Evolutionary conservation across 352 stramenopile genomes (phyloP), one percentile per base, ranked within the genome.

Genomic region (Peronospora farinosa): DNA sequence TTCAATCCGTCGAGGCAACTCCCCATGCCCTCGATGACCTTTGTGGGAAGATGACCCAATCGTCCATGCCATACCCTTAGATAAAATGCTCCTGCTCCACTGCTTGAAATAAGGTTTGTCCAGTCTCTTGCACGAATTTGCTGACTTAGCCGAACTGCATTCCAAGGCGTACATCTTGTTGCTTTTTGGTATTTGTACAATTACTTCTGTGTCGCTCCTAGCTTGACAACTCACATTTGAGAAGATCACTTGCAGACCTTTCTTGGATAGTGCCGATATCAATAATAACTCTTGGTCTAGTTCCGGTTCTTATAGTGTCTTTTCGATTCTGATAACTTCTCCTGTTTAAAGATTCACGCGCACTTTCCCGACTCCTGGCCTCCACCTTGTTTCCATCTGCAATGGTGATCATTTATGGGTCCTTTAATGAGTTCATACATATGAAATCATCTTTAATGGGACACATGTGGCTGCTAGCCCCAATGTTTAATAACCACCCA

Each of bases 141-240:
- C 36, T 38, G 10, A 41, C n/a, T 41, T n/a, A 41, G 36, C n/a
- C 36, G 36, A 9, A 41, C 15, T 25, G 36, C 36, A 41, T 2
- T 25, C 2, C 12, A 41, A 41, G 1, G 7, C 36, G 15, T 23
- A 41, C 10, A 41, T 41, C 36, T 41, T 41, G 15, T 25, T 9
- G 9, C 2, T 2, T 25, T n/a, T 41, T 25, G 36, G 36, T 41
- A 41, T 2, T 23, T 23, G 13, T n/a, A 9, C 36, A 9, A 41
- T 41, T 2, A 23, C 15, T 23, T 41, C 36, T 9, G 15, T 9
- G 36, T 41, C 5, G 36, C 36, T 41, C 12, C 36, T 41, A n/a
- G 4, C 4, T 4, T 23, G 21, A 23, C 21, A 23, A 7, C 32
- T 38, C 32, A 38, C 1, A 38, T 15, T 9, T 25, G n/a, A 16